Evolutionary conservation across 371 early-diverging fungal genomes (phyloP), one percentile per base, ranked within the genome.

Genomic region (Parasitella parasitica): DNA sequence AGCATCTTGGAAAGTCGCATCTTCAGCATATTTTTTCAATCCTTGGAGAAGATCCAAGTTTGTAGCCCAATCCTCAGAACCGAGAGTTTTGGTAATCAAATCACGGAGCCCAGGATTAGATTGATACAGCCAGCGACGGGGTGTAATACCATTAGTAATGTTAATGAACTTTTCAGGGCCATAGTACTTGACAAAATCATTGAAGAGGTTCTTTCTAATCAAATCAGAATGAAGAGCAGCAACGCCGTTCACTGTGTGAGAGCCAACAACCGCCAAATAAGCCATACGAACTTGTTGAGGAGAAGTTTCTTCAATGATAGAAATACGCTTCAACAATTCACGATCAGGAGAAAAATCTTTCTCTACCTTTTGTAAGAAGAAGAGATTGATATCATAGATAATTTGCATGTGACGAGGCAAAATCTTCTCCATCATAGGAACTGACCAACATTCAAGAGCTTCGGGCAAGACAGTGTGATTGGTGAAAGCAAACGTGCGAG

Each of bases 381-480:
- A 96, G 72, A 96, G 77, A 73, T 96, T 96, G 85, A 96, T 91
- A 72, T 96, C 96, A 70, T 91, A 96, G 71, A 96, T 95, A 75
- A 96, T 93, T 73, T 90, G 87, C 93, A 96, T 86, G 75, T 94
- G 94, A 58, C 96, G 87, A 50, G 96, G 96, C 58, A 96, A 77
- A 26, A 96, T 80, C 69, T 93, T 89, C 67, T 85, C 80, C 60
- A 96, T 69, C 83, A 95, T 87, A 6, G 94, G 93, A 26, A 95
- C 95, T 5, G 95, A 84, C 96, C 96, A 96, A 64, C 88, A 87
- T 79, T 96, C 96, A 78, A 96, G 84, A 52, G 96, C 96, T 77
- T 96, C 96, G 49, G 96, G 96, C 50, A 96, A 86, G 22, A 96
- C 93, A 2, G 96, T 96, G 79, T 96, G 96, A 81, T 96, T 96